phyloP scores from a whole-genome alignment of 2,329 filamentous ascomycete genomes.

The Phymatotrichopsis omnivora region DNA sequence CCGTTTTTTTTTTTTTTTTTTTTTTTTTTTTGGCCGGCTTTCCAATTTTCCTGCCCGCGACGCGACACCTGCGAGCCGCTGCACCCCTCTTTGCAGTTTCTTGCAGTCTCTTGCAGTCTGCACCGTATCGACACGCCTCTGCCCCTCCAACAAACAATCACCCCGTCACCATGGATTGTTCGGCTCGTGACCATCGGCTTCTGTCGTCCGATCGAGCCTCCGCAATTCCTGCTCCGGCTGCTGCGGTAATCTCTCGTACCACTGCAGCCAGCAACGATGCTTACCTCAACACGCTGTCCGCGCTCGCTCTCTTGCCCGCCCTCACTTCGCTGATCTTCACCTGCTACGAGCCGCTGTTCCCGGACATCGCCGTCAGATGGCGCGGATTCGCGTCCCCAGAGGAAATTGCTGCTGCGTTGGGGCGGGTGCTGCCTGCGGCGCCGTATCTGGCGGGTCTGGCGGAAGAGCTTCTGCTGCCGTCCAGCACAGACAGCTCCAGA shows the following conservation, averaged over 20 bases:
- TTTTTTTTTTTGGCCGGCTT: too few relatives aligned
- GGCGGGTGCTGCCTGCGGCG: slow-evolving; percentile 69
- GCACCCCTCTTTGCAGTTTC: too few relatives aligned
- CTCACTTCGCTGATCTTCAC: slow-evolving; percentile 26
- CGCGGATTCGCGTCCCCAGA: slow-evolving; percentile 32
- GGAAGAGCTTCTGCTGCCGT: slow-evolving; percentile 40
- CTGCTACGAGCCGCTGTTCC: slow-evolving; percentile 29
- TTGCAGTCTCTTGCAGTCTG: too few relatives aligned
- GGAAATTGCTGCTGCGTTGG: slow-evolving; percentile 59
- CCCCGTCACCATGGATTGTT: slow-evolving; percentile 26
- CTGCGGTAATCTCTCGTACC: slow-evolving; percentile 12
- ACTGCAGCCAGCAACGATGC: slow-evolving; percentile 30
- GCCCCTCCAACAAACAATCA: not conserved
- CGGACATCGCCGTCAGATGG: slow-evolving; percentile 30
- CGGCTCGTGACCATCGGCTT: slow-evolving; percentile 27
- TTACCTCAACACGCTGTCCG: slow-evolving; percentile 30
- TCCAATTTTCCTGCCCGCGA: too few relatives aligned
- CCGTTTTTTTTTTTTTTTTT: too few relatives aligned
- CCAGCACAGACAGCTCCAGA: not conserved
- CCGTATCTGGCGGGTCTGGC: slow-evolving; percentile 68
- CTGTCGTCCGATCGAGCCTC: slow-evolving; percentile 14
- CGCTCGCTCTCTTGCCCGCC: slow-evolving; percentile 27
- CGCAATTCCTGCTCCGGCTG: slow-evolving; percentile 15
- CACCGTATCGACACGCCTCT: too few relatives aligned
- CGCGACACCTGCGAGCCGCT: too few relatives aligned